phyloP scores from a whole-genome alignment of 2,329 filamentous ascomycete species.

The Escovopsis sp. region DNA sequence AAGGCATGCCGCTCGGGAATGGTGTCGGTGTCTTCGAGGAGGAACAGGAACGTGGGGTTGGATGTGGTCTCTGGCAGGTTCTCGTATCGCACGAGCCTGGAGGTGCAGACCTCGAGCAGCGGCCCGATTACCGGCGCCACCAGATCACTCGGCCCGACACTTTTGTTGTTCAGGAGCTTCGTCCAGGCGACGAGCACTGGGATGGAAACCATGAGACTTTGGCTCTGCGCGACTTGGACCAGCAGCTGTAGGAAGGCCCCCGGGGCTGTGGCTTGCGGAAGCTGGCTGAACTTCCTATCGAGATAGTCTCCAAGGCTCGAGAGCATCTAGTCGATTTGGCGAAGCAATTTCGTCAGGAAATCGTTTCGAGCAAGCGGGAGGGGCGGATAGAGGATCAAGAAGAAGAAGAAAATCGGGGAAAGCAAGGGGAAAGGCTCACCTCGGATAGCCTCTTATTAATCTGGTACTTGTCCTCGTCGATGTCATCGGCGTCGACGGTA shows the following conservation, averaged over 20 bases:
- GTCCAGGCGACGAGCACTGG: conserved; percentile 85
- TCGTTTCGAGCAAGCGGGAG: no score
- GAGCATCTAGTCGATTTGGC: no score
- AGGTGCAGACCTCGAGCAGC: conserved; percentile 68
- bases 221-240: conserved; percentile 62
- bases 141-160: conserved; percentile 49
- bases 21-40: conserved; percentile 90
- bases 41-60: conserved; percentile 64
- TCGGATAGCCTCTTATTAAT: conserved; percentile 90
- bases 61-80: conserved; percentile 67
- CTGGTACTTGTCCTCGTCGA: conserved; percentile 84
- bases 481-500: conserved; percentile 59
- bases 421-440: conserved; percentile 36
- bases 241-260: conserved; percentile 66
- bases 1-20: conserved; percentile 89
- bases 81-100: conserved; percentile 77
- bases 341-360: no score
- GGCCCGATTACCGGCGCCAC: conserved; percentile 51
- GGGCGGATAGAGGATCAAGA: no score
- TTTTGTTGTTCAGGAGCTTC: conserved; percentile 56
- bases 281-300: conserved; percentile 55
- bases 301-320: conserved; percentile 75
- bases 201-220: conserved; percentile 85
- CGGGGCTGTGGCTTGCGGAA: conserved; percentile 50
- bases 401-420: no score